phyloP scores from a whole-genome alignment of 768 basidiomycete species.

The Trametes elegans region DNA sequence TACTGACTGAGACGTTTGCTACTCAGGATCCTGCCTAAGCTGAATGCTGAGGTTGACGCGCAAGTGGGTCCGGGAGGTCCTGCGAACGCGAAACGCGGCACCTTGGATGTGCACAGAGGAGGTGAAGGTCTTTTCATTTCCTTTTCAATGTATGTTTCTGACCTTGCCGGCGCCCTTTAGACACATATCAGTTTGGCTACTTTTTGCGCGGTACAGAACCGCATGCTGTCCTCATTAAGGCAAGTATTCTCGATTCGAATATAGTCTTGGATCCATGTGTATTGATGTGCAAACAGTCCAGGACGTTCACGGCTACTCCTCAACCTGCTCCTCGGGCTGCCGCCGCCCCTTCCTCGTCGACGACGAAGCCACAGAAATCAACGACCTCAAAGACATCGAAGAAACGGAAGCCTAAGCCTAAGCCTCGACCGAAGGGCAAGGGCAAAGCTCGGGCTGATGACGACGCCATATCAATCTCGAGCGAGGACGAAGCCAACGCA shows the following conservation, averaged over 20 bases:
- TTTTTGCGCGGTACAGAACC: conserved; percentile 82
- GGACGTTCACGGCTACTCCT: conserved; percentile 39
- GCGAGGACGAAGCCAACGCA: conserved; percentile 1
- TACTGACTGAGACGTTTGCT: neutral
- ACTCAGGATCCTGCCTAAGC: conserved; percentile 61
- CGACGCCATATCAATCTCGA: conserved; percentile 16
- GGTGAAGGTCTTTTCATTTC: conserved; percentile 43
- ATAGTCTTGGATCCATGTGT: no score
- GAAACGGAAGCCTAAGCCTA: conserved; percentile 35
- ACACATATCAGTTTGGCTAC: conserved; percentile 88
- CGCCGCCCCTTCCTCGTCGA: conserved; percentile 2
- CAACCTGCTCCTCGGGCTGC: conserved; percentile 21
- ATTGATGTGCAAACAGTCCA: conserved; percentile 39
- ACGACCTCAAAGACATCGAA: conserved; percentile 23
- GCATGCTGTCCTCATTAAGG: conserved; percentile 82
- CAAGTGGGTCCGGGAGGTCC: conserved; percentile 40
- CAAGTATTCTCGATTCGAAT: conserved; percentile 31
- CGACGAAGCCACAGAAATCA: conserved; percentile 20
- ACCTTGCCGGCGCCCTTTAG: conserved; percentile 42
- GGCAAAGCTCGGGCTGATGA: conserved; percentile 22
- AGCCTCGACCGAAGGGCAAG: conserved; percentile 18
- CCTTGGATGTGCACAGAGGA: conserved; percentile 83
- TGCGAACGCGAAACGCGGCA: conserved; percentile 57
- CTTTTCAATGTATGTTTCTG: neutral
- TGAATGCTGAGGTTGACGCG: conserved; percentile 55